Base-by-base conservation (phyloP, 2,329 filamentous ascomycete genomes). In the Cordyceps militaris region DNA sequence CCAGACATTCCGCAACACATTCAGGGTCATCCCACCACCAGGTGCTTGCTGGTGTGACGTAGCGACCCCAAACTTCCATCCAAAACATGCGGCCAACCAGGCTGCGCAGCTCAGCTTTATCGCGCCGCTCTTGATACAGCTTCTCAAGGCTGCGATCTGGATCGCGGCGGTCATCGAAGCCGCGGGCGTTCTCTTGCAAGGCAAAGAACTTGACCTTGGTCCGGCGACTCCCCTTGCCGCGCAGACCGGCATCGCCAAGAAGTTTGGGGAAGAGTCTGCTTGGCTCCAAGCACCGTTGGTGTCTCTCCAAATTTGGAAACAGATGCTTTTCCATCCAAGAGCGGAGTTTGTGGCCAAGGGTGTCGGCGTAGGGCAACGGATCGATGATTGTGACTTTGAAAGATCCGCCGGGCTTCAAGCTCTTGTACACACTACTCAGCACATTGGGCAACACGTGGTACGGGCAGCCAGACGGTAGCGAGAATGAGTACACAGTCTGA, bases 1-100 rank as follows among this genome's bases (percentile, higher is more conserved):
- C 69, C 16, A 76, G 65, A 60, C 83, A 86, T 66, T 86, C 83
- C 42, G 78, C 73, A 2, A 83, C 69, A 58, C 80, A 81, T 1
- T 69, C 73, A 13, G 72, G 68, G 32, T 84, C 78, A 43, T 86
- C 80, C 83, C 83, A 86, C 83, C 83, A 86, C 82, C 82, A 85
- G 44, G 66, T 71, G 5, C 28, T 43, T 8, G 44, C 32, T 7
- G 75, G 67, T 0, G 74, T 74, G 9, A 83, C 76, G 59, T 75
- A 78, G 3, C 66, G 64, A 0, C 83, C 82, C 83, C 83, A 86
- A 13, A 82, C 75, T 63, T 85, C 79, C 63, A 76, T 75, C 83
- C 83, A 86, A 19, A 86, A 69, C 73, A 81, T 77, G 36, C 81
- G 75, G 0, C 81, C 82, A 1, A 81, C 73, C 2, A 79, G 67